Base-by-base conservation (phyloP, 345 rosid genomes). In the Euphorbia tirucalli region DNA sequence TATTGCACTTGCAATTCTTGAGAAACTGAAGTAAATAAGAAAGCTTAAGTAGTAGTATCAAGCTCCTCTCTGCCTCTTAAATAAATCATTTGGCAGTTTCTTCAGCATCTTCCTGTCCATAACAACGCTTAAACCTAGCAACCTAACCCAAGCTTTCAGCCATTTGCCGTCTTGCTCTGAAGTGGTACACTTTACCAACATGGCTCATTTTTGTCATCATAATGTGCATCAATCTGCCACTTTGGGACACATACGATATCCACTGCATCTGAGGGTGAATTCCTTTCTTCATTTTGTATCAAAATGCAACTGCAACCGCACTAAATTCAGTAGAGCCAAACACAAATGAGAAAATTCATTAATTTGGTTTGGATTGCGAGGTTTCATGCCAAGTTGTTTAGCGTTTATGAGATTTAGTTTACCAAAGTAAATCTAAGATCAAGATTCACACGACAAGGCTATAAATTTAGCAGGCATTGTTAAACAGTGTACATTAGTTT, bases 251-350 rank as follows among this genome's bases (percentile, higher is more conserved):
- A 57, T 90, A 94, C 5, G 98, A 92, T 79, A 94, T 87, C 96
- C 97, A 95, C 72, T 90, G 99, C 96, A 89, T 77, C 83, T 90
- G 97, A 75, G 96, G 99, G 82, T 95, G 97, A 73, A 87, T 11
- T 61, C 98, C 97, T 75, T 94, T 94, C 97, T 89, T 94, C 97
- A 90, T 94, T 74, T 32, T 59, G 32, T 0, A 22, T 37, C 30
- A 22, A 71, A 49, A 75, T 78, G 71, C 39, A 48, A 41, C 22
- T 43, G 46, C 61, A 41, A 48, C 14, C 27, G 32, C 32, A 28
- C 2, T n/a, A 9, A 7, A 50, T 58, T 16, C 25, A 30, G 7
- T 10, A 28, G 16, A 24, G 1, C 64, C 32, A 11, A 57, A 16
- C 37, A 7, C 0, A 18, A 0, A 41, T 2, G 41, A 31, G 25